phyloP scores from a whole-genome alignment of 1,139 yeast genomes.

The Saccharomyces pastorianus region DNA sequence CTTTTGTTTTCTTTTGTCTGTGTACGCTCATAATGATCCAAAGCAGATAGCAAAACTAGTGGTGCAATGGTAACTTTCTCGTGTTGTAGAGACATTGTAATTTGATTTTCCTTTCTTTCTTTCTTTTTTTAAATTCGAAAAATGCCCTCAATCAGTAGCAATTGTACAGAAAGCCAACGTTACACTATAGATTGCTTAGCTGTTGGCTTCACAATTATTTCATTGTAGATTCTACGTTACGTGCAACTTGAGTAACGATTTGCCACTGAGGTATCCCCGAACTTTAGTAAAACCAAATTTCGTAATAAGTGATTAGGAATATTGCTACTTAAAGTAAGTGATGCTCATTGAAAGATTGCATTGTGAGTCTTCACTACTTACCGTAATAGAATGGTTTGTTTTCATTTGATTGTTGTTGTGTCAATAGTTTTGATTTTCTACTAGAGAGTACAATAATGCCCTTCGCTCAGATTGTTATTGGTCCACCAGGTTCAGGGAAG shows the following conservation, averaged over 20 bases:
- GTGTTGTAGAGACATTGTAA: constrained; percentile 26
- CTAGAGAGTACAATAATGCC: constrained; percentile 33
- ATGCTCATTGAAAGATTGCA: constrained; percentile 1
- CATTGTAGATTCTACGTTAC: not conserved
- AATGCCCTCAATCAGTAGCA: not conserved
- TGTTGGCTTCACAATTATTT: not conserved
- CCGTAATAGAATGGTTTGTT: not conserved
- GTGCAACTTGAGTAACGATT: not conserved
- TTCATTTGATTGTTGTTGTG: not conserved
- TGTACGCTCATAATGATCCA: constrained; percentile 87
- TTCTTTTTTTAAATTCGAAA: not conserved
- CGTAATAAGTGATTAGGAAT: not conserved
- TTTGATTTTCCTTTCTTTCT: not conserved
- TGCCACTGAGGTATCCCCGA: not conserved
- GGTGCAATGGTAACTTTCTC: constrained; percentile 90
- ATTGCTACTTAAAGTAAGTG: not conserved
- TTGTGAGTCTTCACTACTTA: not conserved
- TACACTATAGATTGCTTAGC: not conserved
- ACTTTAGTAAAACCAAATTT: not conserved
- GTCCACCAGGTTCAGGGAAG: constrained; percentile 97
- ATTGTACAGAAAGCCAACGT: not conserved
- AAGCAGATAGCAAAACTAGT: constrained; percentile 83
- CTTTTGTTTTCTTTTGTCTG: constrained; percentile 67
- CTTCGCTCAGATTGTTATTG: constrained; percentile 89
- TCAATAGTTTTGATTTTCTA: not conserved